Evolutionary conservation across 495 filamentous ascomycete species (phyloP).

Genomic region (Paragyromitra xinjiangensis): DNA sequence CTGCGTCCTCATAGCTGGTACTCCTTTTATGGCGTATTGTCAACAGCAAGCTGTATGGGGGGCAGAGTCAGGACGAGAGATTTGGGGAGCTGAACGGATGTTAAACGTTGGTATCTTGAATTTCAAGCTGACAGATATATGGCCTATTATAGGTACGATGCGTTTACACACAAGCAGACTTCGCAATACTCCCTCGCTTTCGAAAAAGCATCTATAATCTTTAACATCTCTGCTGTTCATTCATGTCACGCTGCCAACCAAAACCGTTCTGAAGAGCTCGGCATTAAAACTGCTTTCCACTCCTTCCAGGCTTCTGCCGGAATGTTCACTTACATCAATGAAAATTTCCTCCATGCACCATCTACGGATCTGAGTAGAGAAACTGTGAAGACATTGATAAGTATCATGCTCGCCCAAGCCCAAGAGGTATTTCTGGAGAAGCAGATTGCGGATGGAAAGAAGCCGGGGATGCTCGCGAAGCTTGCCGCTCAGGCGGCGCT

Average conservation of each 20-base stretch:
- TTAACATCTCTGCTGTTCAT: conserved; percentile 97
- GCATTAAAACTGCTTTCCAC: conserved; percentile 95
- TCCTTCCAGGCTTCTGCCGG: conserved; percentile 97
- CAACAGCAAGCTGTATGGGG: neutral
- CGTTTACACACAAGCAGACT: conserved; percentile 95
- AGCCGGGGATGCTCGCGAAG: conserved; percentile 90
- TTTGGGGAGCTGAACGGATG: neutral
- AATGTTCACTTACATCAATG: conserved; percentile 99
- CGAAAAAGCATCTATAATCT: conserved; percentile 98
- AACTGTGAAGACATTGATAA: conserved; percentile 92
- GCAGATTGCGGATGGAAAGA: conserved; percentile 91
- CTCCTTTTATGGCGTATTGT: neutral
- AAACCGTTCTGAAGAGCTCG: conserved; percentile 86
- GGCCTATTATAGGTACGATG: conserved; percentile 80
- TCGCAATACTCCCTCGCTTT: conserved; percentile 95
- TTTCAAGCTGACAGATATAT: conserved; percentile 35
- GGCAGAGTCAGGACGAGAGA: neutral
- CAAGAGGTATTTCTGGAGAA: conserved; percentile 98
- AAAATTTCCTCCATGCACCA: conserved; percentile 97
- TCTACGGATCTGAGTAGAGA: conserved; percentile 93
- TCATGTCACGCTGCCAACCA: conserved; percentile 96
- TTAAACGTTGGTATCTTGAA: neutral
- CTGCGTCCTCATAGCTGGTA: conserved; percentile 7
- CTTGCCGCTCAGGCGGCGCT: conserved; percentile 88
- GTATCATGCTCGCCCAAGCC: conserved; percentile 90